Evolutionary conservation across 768 basidiomycete species (phyloP).

Genomic region (Mycena venus): DNA sequence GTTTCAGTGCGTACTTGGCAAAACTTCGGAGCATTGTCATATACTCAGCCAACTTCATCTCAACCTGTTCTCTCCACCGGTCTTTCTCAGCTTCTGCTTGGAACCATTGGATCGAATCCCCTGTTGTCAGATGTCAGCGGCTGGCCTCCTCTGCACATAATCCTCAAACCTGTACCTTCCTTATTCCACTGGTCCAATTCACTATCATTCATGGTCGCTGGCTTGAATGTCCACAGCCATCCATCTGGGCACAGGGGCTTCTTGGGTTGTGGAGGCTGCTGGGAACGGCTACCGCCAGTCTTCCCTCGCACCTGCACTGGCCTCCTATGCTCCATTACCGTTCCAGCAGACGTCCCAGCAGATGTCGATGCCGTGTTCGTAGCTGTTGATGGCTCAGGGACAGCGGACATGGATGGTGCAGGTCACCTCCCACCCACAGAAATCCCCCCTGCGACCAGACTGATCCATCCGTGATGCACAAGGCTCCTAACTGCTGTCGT

Average conservation of each 20-base stretch:
- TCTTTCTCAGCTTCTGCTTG: slow-evolving; percentile 12
- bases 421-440: background rate
- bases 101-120: slow-evolving; percentile 9
- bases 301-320: no score
- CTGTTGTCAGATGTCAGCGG: background rate
- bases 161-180: background rate
- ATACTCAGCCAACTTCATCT: background rate
- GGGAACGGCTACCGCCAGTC: no score
- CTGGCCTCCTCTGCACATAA: no score
- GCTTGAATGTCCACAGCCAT: slow-evolving; percentile 1
- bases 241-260: background rate
- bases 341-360: no score
- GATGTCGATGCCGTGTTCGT: background rate
- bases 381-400: no score
- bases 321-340: background rate
- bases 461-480: background rate
- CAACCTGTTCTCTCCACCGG: slow-evolving; percentile 6
- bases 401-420: no score
- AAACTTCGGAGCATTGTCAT: slow-evolving; percentile 8
- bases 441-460: background rate
- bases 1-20: background rate
- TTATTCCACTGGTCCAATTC: background rate
- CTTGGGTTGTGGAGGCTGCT: background rate
- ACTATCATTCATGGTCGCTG: background rate
- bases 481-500: background rate